Base-by-base conservation (phyloP, 371 early-diverging fungal species). In the Circinella umbellata region DNA sequence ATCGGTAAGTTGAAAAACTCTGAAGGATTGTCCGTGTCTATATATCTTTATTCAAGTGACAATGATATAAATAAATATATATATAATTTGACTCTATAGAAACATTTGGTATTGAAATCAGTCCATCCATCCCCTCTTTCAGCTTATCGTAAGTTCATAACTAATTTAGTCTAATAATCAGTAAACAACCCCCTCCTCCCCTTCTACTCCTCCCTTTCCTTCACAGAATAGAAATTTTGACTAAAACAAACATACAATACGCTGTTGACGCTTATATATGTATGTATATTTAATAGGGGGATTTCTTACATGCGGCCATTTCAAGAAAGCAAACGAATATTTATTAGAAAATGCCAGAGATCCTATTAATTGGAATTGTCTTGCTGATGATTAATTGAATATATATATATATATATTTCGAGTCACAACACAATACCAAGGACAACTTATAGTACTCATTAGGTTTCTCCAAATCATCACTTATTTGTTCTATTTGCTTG, bases 121-220 rank as follows among this genome's bases (percentile, higher is more conserved):
- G 94, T 93, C 3, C 99, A 99, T 80, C 99, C 99, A 66, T 95
- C 95, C 20, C 99, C 99, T 17, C 81, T 99, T 37, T 93, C 95
- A 47, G 98, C 96, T 5, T 85, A 89, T 72, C 84, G 89, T 64
- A 70, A 70, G 70, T 49, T 34, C 17, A 1, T 11, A 42, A 42
- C 42, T 2, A 42, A 42, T 42, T 9, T 27, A 27, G 27, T 27
- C 0, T 27, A 27, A 27, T 27, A 27, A 27, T 27, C 27, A 27
- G 0, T 27, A 27, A 27, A 27, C 27, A 27, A 27, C 27, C 27
- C 27, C 27, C 27, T 27, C 27, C 27, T 2, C 27, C 2, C 27
- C 27, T 27, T 27, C 27, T 9, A 42, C 42, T 3, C 42, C 42
- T 42, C 3, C 42, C 42, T 42, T 42, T 42, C 11, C 27, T 27